These are phyloP conservation scores for Ensete glaucum DNA, from an alignment of 176 grass and related monocot species.

Conservation along the genomic window DNA sequence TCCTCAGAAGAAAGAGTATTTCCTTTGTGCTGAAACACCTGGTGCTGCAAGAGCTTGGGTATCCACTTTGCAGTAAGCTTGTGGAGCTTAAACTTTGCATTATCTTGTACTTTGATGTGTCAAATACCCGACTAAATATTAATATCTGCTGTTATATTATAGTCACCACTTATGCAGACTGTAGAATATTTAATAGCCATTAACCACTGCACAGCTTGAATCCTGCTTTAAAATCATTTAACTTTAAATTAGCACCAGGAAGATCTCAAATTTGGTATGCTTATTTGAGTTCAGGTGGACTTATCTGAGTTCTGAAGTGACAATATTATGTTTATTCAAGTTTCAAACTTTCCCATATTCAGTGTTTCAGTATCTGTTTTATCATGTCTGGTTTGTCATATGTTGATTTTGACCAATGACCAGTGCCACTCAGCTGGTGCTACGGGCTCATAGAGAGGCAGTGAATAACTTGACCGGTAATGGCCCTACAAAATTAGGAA, in stretches of 20 bases:
- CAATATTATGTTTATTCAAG: background rate
- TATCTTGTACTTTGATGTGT: background rate
- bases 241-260: background rate
- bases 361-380: background rate
- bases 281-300: background rate
- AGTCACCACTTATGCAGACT: too few species aligned
- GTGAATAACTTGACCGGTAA: constrained; percentile 83
- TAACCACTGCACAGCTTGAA: background rate
- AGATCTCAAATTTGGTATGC: background rate
- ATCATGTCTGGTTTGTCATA: background rate
- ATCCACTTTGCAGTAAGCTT: constrained; percentile 76
- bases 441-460: constrained; percentile 88
- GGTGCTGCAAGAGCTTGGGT: constrained; percentile 81
- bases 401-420: constrained; percentile 3
- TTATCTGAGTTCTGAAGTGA: background rate
- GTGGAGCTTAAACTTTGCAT: constrained; percentile 10
- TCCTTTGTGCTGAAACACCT: constrained; percentile 72
- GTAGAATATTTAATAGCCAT: too few species aligned
- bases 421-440: constrained; percentile 84
- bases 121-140: background rate
- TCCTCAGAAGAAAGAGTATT: constrained; percentile 80
- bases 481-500: constrained; percentile 55
- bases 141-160: background rate
- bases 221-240: background rate
- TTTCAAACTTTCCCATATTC: background rate